Percentiles rank a stretch among this genome's conserved stretches.
phyloP scores from a whole-genome alignment of 225 moss, liverwort and hornwort genomes.

The Physcomitrellopsis africana region DNA sequence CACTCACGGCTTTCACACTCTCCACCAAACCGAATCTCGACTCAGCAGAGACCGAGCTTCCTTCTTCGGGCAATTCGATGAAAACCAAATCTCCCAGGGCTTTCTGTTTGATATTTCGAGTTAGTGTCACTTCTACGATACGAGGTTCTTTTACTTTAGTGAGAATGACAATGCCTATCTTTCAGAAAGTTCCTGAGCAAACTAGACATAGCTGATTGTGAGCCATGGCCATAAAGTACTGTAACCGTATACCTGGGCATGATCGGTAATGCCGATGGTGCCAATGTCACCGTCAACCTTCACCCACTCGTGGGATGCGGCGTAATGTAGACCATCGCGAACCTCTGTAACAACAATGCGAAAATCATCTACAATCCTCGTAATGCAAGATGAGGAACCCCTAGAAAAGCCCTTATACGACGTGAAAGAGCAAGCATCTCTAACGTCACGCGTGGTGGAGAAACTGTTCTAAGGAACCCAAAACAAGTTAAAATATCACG shows the following conservation, averaged over 20 bases:
- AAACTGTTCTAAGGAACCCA: too few relatives aligned
- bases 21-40: constrained; percentile 47
- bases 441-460: too few relatives aligned
- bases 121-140: too few relatives aligned
- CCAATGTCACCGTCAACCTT: constrained; percentile 85
- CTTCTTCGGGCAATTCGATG: constrained; percentile 48
- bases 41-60: neutral
- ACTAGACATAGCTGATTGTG: neutral
- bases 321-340: constrained; percentile 73
- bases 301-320: constrained; percentile 89
- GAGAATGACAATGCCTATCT: too few relatives aligned
- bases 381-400: neutral
- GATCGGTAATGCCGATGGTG: constrained; percentile 83
- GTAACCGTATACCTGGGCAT: constrained; percentile 69
- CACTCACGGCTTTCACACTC: constrained; percentile 72
- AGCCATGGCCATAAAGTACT: neutral
- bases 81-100: constrained; percentile 61
- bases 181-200: too few relatives aligned
- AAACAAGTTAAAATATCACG: too few relatives aligned
- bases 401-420: neutral
- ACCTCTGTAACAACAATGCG: constrained; percentile 47
- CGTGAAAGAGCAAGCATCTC: neutral
- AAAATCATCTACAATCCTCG: neutral
- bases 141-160: too few relatives aligned
- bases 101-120: constrained; percentile 28